These are phyloP conservation scores for Begonia masoniana DNA, from an alignment of 306 rosid genomes.

Conservation along the genomic window DNA sequence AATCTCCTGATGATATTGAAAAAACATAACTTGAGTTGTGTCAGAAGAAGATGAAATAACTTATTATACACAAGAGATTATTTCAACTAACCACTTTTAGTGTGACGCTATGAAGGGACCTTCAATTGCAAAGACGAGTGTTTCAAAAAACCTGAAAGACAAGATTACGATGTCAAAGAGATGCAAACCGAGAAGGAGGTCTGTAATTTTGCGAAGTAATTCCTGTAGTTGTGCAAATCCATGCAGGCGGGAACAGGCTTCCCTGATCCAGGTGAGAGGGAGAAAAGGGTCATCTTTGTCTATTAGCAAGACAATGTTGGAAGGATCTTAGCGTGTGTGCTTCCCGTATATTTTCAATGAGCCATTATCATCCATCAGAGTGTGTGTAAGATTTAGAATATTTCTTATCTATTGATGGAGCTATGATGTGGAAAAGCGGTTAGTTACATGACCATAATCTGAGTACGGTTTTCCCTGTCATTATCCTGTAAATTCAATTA, in stretches of 20 bases:
- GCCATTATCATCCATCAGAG: slow-evolving; percentile 93
- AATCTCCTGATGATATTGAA: slow-evolving; percentile 82
- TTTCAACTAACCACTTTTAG: slow-evolving; percentile 37
- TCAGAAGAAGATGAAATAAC: slow-evolving; percentile 77
- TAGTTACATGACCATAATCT: slow-evolving; percentile 8
- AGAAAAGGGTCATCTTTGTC: slow-evolving; percentile 93
- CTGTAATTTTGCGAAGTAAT: slow-evolving; percentile 5
- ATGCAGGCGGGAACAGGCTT: slow-evolving; percentile 67
- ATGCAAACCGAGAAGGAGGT: slow-evolving; percentile 14
- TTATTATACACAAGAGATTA: slow-evolving; percentile 51
- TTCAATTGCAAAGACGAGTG: slow-evolving; percentile 19
- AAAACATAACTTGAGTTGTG: slow-evolving; percentile 80
- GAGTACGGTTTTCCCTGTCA: too few relatives aligned
- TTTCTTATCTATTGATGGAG: slow-evolving; percentile 80
- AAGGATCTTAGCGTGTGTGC: slow-evolving; percentile 94
- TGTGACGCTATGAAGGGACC: slow-evolving; percentile 27
- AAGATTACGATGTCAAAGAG: slow-evolving; percentile 25
- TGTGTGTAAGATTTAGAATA: slow-evolving; percentile 96
- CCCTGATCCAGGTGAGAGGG: slow-evolving; percentile 90
- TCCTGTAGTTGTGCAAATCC: slow-evolving; percentile 23
- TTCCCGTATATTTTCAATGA: slow-evolving; percentile 95
- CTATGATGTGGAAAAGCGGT: slow-evolving; percentile 79
- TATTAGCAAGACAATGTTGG: slow-evolving; percentile 95
- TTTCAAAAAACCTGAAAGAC: slow-evolving; percentile 20
- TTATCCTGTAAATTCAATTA: too few relatives aligned